Conservation (phyloP, 164 flowering plant species). For the Aristolochia californica region DNA sequence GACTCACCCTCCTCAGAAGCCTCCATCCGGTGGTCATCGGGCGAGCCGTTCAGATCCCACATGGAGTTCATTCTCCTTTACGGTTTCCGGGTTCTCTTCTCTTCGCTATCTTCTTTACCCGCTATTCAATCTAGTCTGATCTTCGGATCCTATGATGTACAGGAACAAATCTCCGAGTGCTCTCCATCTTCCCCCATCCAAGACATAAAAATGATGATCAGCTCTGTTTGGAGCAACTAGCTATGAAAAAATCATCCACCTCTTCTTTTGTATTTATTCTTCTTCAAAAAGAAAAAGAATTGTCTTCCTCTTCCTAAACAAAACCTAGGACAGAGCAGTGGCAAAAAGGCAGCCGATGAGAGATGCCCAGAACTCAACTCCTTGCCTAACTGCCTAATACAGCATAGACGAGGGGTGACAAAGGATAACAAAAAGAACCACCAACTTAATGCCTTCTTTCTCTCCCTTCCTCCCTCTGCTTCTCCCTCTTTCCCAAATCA, state of each 20-base stretch:
- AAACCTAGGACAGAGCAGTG: conserved; percentile 23
- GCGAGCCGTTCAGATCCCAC: conserved; percentile 91
- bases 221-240: background rate
- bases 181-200: too few species aligned
- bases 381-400: conserved; percentile 19
- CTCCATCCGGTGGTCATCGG: conserved; percentile 29
- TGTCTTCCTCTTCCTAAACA: conserved; percentile 8
- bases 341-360: conserved; percentile 15
- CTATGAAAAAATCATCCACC: too few species aligned
- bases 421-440: background rate
- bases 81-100: background rate
- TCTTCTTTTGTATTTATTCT: too few species aligned
- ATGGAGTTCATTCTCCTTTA: too few species aligned
- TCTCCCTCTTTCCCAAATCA: too few species aligned
- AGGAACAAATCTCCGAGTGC: too few species aligned
- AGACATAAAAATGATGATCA: background rate
- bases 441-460: background rate
- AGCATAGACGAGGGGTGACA: conserved; percentile 35
- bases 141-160: too few species aligned
- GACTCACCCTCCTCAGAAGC: conserved; percentile 29
- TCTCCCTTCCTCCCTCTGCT: too few species aligned
- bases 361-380: conserved; percentile 1
- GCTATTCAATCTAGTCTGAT: too few species aligned
- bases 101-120: too few species aligned
- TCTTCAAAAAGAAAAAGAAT: too few species aligned